Percentiles rank a stretch among this genome's conserved stretches.
Evolutionary conservation across 306 rosid genomes (phyloP).

Genomic region (Vigna hirtella): DNA sequence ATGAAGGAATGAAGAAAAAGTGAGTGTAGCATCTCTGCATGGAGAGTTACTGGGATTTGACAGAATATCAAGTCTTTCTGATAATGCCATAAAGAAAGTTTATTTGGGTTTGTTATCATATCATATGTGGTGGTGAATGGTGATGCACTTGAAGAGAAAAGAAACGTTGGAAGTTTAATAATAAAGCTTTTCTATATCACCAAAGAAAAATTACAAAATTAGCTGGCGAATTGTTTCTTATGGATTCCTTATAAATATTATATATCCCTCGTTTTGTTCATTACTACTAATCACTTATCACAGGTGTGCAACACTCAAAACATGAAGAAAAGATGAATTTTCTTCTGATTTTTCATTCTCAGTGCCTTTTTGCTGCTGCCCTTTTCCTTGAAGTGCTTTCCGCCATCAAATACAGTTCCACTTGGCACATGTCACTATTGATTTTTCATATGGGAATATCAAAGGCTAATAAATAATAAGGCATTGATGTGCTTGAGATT

Average conservation of each 20-base stretch:
- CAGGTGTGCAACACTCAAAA: constrained; percentile 43
- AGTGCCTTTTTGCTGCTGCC: constrained; percentile 25
- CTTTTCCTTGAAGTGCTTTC: not conserved
- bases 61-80: not conserved
- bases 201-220: constrained; percentile 50
- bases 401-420: constrained; percentile 20
- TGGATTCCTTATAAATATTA: constrained; percentile 48
- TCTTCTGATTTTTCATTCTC: constrained; percentile 47
- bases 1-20: constrained; percentile 19
- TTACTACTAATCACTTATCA: constrained; percentile 53
- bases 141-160: constrained; percentile 15
- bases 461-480: constrained; percentile 37
- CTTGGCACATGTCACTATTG: constrained; percentile 41
- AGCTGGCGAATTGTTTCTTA: constrained; percentile 46
- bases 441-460: constrained; percentile 21
- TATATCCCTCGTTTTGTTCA: constrained; percentile 51
- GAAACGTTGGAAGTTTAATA: constrained; percentile 21
- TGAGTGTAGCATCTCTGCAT: constrained; percentile 1
- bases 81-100: too few relatives aligned
- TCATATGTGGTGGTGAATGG: not conserved
- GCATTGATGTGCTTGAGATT: constrained; percentile 33
- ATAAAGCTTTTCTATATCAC: constrained; percentile 48
- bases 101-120: not conserved
- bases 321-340: constrained; percentile 46
- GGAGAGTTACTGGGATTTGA: not conserved